Base-by-base conservation (phyloP, 495 filamentous ascomycete species). In the Entonaema liquescens region DNA sequence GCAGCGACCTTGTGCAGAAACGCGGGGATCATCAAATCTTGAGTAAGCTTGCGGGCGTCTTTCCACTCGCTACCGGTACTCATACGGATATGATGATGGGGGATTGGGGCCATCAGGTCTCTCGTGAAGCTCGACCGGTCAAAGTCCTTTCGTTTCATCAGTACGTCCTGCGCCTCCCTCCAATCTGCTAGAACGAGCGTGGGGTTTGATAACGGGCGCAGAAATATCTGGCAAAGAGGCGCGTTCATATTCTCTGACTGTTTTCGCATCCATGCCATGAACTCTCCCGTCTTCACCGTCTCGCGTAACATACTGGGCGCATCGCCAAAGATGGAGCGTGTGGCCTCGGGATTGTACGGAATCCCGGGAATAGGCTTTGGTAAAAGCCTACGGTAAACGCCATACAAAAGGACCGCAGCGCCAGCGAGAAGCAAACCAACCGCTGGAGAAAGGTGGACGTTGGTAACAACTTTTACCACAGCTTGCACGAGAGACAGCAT, bases 181-280 rank as follows among this genome's bases (percentile, higher is more conserved):
- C 63, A 76, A 57, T 83, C 80, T 19, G 65, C 64, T 3, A 83
- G 11, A 4, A 82, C 33, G 12, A 82, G 56, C 54, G 60, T 74
- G 2, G 81, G 80, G 56, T 69, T 67, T 0, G 53, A 31, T 6
- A 82, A 74, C 2, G 78, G 80, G 23, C 44, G n/a, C 9, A 78
- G 42, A 62, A 82, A 82, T 12, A 81, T 31, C 63, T 83, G 82
- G 11, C 68, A 47, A 4, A 84, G 71, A 0, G 82, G 80, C 13
- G 80, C 73, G 19, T 78, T 60, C n/a, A 77, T n/a, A n/a, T 67
- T 66, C 5, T 36, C 44, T 7, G 26, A 19, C 26, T 76, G 75
- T 49, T 42, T 31, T 9, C 23, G 28, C 9, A 54, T 33, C 70
- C 71, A 79, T 7, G 25, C 49, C 12, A 54, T 57, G 15, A 73